These are phyloP conservation scores for Zygotorulaspora mrakii DNA, from an alignment of 1,139 yeast genomes.

Conservation along the genomic window DNA sequence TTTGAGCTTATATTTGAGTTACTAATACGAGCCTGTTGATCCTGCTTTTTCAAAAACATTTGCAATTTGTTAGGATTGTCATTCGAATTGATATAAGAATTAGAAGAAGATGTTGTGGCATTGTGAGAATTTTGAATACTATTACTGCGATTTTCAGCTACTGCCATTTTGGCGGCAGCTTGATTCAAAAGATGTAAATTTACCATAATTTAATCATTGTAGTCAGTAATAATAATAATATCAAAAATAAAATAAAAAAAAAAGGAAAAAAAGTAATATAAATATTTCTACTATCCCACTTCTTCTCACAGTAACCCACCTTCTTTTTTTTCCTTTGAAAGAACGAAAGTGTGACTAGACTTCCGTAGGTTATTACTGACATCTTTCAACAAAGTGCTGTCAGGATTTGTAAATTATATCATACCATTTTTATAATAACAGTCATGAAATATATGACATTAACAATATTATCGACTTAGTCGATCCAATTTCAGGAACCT, in stretches of 20 bases:
- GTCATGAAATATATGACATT: conserved; percentile 4
- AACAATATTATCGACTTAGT: conserved; percentile 3
- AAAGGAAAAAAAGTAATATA: not conserved
- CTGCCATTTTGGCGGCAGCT: conserved; percentile 8
- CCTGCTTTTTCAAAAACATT: conserved; percentile 22
- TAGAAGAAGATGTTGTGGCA: conserved; percentile 7
- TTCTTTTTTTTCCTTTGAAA: not conserved
- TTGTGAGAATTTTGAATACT: conserved; percentile 3
- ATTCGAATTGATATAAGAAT: conserved; percentile 6
- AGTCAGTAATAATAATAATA: conserved; percentile 3
- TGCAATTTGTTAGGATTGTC: conserved; percentile 20
- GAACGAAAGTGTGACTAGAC: not conserved
- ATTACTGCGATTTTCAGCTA: conserved; percentile 5
- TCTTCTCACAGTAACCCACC: conserved; percentile 1
- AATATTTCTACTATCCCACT: not conserved
- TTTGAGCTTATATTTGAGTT: conserved; percentile 25
- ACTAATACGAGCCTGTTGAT: conserved; percentile 20
- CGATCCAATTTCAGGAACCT: conserved; percentile 12
- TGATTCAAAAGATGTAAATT: conserved; percentile 11
- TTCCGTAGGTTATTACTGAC: conserved; percentile 2
- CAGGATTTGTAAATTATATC: conserved; percentile 7
- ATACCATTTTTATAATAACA: conserved; percentile 12
- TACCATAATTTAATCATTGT: conserved; percentile 10
- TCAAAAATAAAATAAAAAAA: too few species aligned
- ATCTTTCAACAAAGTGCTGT: not conserved